These are phyloP conservation scores for Apiotrichum montevideense DNA, from an alignment of 1,284 basidiomycete genomes.

Conservation along the genomic window DNA sequence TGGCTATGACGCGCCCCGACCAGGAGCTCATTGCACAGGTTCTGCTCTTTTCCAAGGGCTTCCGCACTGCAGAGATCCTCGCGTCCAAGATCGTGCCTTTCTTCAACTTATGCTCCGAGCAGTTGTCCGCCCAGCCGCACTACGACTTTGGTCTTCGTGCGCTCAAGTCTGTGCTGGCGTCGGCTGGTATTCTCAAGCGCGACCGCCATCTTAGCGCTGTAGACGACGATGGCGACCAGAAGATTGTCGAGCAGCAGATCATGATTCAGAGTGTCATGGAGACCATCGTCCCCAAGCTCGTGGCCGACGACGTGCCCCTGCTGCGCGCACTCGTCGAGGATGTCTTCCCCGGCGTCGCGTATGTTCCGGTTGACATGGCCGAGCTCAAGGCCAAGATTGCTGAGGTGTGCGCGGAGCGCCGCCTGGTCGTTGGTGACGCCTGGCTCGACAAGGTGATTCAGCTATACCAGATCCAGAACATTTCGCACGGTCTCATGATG, in stretches of 20 bases:
- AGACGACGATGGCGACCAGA: constrained; percentile 50
- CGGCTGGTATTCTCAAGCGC: constrained; percentile 95
- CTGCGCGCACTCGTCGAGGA: constrained; percentile 91
- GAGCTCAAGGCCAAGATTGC: constrained; percentile 75
- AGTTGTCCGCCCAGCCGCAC: constrained; percentile 93
- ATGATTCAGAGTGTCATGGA: constrained; percentile 99
- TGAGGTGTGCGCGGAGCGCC: constrained; percentile 78
- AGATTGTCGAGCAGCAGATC: constrained; percentile 85
- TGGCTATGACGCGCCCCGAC: constrained; percentile 99
- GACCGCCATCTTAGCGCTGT: constrained; percentile 58
- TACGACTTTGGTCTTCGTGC: constrained; percentile 99
- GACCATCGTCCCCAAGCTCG: constrained; percentile 96
- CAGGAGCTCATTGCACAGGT: constrained; percentile 98
- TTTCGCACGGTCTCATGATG: constrained; percentile 99
- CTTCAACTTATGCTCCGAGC: constrained; percentile 97
- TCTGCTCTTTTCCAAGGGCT: constrained; percentile 98
- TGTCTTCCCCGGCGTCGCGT: constrained; percentile 94
- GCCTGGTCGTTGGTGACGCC: constrained; percentile 74
- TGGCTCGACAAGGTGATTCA: constrained; percentile 97
- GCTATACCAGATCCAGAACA: constrained; percentile 98
- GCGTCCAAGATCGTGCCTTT: constrained; percentile 98
- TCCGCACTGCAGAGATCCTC: constrained; percentile 90
- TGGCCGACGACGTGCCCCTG: constrained; percentile 93
- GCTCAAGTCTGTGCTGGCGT: constrained; percentile 90
- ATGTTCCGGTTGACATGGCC: constrained; percentile 81